Evolutionary conservation across 1,284 basidiomycete species (phyloP), one percentile per base, ranked within the genome.

Genomic region (Boletus smithii): DNA sequence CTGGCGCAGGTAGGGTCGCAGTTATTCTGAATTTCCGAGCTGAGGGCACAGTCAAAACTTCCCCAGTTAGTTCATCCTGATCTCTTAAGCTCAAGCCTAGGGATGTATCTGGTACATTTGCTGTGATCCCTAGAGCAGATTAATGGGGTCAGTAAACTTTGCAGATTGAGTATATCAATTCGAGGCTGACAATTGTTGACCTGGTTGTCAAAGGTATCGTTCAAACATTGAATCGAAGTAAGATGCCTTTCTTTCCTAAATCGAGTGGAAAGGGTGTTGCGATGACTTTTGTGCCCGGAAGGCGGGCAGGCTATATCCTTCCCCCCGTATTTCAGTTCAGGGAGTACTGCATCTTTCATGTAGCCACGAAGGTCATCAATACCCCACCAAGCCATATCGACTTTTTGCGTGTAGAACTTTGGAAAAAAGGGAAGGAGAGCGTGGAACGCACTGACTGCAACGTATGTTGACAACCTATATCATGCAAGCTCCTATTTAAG

Each of bases 301-400:
- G 60, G 64, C 11, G 72, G 69, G 42, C 66, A 53, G 8, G 33
- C 48, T 4, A 67, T 58, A 10, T 63, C 53, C 2, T 53, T 57
- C 3, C 50, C 49, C 22, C 62, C 60, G 9, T 71, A 60, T 20
- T 58, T 61, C 55, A 77, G 60, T 10, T 57, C 51, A 3, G 74
- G 74, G 32, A 77, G 66, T 8, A 57, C 49, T 13, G 74, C 72
- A 33, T 66, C 56, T 41, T 62, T 57, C 36, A 75, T 60, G 52
- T 71, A 73, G 35, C 59, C 54, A 30, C 56, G 58, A 26, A 75
- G 61, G 52, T 75, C 71, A 50, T 72, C 67, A 41, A 65, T 50
- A 30, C 59, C 63, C 51, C 58, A 60, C 56, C 53, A 67, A 38
- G 61, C 10, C 63, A 66, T 65, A 9, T 18, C 7, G 29, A 45